Base-by-base conservation (phyloP, 2,329 filamentous ascomycete species). In the Cordyceps militaris region DNA sequence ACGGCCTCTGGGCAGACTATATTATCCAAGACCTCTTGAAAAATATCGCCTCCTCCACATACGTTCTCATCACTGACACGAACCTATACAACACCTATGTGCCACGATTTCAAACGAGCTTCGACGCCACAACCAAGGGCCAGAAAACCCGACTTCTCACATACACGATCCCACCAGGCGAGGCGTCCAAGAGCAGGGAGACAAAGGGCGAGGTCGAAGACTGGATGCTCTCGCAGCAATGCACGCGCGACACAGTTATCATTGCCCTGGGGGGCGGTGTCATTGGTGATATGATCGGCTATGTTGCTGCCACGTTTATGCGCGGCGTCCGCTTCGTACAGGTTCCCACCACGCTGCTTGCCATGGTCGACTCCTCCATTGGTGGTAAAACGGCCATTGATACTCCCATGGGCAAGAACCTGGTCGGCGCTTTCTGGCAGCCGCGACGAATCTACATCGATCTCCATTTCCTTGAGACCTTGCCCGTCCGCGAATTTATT, bases 311-410 rank as follows among this genome's bases (percentile, higher is more conserved):
- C 40, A 99, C 94, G 38, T 99, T 97, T 75, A 99, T 99, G 94
- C 87, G 94, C 64, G 94, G 94, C 57, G 87, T 99, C 61, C 89
- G 89, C 64, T 96, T 96, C 70, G 91, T 97, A 43, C 94, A 99
- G 74, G 92, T 99, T 48, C 94, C 94, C 1, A 99, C 94, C 10
- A 96, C 92, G 0, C 79, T 99, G 58, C 80, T 99, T 55, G 85
- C 94, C 62, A 99, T 99, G 94, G 94, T 99, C 43, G 94, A 99
- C 74, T 97, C 93, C 47, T 96, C 91, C 38, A 97, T 99, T 69
- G 94, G 94, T 61, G 94, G 94, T 62, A 99, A 99, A 79, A 99
- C 94, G 10, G 94, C 94, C 58, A 97, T 99, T 71, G 94, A 99
- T 70, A 96, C 91, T 0, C 92, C 93, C 8, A 83, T 92, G 70